Conservation (phyloP, 2,329 filamentous ascomycete genomes). For the Hymenotorrendiella dingleyae region DNA sequence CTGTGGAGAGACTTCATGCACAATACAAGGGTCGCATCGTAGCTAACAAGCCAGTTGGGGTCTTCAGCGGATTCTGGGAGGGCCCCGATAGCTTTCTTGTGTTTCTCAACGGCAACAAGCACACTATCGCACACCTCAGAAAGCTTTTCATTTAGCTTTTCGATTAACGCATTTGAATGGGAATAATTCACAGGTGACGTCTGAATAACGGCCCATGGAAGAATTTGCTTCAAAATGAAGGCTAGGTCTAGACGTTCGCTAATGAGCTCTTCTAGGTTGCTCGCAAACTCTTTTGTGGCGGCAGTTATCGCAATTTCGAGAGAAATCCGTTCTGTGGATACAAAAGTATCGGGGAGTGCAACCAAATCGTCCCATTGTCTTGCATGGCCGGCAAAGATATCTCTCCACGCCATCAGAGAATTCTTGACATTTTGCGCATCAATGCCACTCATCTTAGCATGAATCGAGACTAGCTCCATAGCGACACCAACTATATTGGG, state of each 20-base stretch:
- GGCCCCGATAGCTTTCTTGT: conserved; percentile 49
- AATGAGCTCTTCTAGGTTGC: conserved; percentile 37
- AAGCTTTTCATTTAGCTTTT: conserved; percentile 50
- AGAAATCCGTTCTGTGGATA: conserved; percentile 33
- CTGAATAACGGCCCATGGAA: conserved; percentile 51
- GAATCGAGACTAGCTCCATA: conserved; percentile 55
- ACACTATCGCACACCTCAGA: conserved; percentile 66
- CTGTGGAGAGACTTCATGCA: conserved; percentile 26
- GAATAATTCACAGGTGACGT: conserved; percentile 11
- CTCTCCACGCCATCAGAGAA: conserved; percentile 45
- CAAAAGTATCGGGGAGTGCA: conserved; percentile 46
- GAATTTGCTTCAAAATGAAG: conserved; percentile 61
- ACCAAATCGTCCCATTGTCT: conserved; percentile 38
- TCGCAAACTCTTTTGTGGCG: conserved; percentile 12
- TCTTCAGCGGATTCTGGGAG: conserved; percentile 57
- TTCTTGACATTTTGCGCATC: conserved; percentile 41
- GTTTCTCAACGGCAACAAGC: conserved; percentile 72
- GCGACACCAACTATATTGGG: conserved; percentile 60
- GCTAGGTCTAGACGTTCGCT: conserved; percentile 49
- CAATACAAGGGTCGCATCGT: conserved; percentile 16
- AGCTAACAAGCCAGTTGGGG: conserved; percentile 53
- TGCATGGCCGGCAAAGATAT: conserved; percentile 40
- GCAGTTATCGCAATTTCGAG: conserved; percentile 18
- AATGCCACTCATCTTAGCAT: conserved; percentile 54
- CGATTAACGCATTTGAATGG: conserved; percentile 6